These are phyloP conservation scores for Pyracantha coccinea DNA, from an alignment of 331 rosid species.

Conservation along the genomic window DNA sequence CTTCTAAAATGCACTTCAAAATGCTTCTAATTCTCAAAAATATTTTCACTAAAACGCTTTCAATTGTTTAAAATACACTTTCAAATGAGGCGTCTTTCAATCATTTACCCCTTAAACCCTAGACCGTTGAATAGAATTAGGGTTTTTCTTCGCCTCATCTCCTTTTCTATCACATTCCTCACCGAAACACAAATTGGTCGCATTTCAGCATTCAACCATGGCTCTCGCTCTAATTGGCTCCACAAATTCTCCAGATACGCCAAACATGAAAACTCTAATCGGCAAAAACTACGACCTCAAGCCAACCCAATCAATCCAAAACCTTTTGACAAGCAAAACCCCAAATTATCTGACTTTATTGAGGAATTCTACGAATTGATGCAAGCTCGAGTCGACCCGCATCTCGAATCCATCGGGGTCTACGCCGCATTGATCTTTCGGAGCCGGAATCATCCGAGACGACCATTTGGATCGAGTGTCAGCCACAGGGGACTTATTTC, in stretches of 20 bases:
- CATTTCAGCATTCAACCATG: slow-evolving; percentile 15
- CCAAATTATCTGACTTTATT: slow-evolving; percentile 18
- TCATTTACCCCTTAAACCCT: not conserved
- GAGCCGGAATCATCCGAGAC: slow-evolving; percentile 14
- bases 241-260: slow-evolving; percentile 8
- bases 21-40: no score
- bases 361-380: slow-evolving; percentile 36
- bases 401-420: slow-evolving; percentile 68
- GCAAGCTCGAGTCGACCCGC: slow-evolving; percentile 54
- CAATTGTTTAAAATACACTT: no score
- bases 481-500: slow-evolving; percentile 44
- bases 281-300: slow-evolving; percentile 38
- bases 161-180: not conserved
- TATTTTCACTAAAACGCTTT: no score
- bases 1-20: no score
- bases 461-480: slow-evolving; percentile 45
- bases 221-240: slow-evolving; percentile 17
- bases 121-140: not conserved
- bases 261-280: slow-evolving; percentile 11
- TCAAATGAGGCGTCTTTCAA: no score
- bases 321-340: slow-evolving; percentile 25
- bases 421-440: slow-evolving; percentile 49
- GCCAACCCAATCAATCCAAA: slow-evolving; percentile 40
- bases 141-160: slow-evolving; percentile 5
- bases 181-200: not conserved